Conservation (phyloP, 1,284 basidiomycete species). For the Ceratobasidium sp. region DNA sequence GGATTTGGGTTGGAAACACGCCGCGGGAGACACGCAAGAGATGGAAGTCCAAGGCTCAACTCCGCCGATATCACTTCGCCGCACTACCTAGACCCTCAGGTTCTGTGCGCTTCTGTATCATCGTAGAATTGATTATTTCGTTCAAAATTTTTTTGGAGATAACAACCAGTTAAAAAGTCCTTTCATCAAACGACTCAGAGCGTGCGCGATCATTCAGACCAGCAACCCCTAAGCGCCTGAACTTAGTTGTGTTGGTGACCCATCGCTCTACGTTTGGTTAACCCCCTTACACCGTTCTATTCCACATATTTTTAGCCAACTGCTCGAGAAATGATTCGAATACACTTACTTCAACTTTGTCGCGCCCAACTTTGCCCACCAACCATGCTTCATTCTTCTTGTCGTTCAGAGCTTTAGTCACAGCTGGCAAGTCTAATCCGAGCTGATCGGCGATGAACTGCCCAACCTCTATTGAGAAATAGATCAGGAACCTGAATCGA, state of each 20-base stretch:
- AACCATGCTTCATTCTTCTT: slow-evolving; percentile 37
- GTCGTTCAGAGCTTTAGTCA: slow-evolving; percentile 45
- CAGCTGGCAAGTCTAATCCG: slow-evolving; percentile 37
- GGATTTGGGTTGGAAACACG: neutral
- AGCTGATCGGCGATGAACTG: slow-evolving; percentile 45
- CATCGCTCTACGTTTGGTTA: neutral
- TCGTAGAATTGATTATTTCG: too few relatives aligned
- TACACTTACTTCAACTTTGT: slow-evolving; percentile 33
- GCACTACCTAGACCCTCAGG: neutral
- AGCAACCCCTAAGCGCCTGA: neutral
- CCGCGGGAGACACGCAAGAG: neutral
- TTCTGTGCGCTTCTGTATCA: neutral
- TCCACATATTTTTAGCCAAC: neutral
- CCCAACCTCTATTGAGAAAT: slow-evolving; percentile 48
- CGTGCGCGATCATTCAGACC: too few relatives aligned
- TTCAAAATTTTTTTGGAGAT: too few relatives aligned
- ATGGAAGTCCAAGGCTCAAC: neutral
- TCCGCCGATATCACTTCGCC: neutral
- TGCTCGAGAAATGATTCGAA: neutral
- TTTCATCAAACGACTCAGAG: too few relatives aligned
- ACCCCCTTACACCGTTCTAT: neutral
- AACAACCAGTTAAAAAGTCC: too few relatives aligned
- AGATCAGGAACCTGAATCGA: too few relatives aligned
- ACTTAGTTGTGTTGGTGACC: slow-evolving; percentile 21
- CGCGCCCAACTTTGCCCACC: slow-evolving; percentile 35